Percentiles rank a stretch among this genome's conserved stretches.
phyloP scores from a whole-genome alignment of 106 monocot genomes.

The Amphibolis antarctica region DNA sequence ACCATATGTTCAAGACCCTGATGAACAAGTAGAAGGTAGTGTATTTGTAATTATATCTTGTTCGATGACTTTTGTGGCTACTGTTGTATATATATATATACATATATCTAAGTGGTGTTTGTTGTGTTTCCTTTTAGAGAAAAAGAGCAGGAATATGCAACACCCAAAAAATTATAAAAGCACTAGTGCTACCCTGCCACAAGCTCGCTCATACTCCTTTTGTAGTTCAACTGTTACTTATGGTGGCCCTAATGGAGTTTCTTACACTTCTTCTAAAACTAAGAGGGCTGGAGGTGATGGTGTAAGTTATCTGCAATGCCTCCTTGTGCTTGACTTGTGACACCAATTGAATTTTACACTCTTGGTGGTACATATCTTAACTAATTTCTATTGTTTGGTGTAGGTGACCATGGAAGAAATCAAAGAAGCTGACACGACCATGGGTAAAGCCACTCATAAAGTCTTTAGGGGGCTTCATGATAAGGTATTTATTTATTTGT shows the following conservation, averaged over 20 bases:
- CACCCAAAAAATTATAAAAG: constrained; percentile 6
- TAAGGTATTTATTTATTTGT: constrained; percentile 32
- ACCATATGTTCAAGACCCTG: constrained; percentile 55
- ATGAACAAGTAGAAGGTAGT: constrained; percentile 45
- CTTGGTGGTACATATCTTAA: not conserved
- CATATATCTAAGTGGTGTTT: too few species aligned
- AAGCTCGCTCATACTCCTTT: constrained; percentile 28
- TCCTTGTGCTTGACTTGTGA: not conserved
- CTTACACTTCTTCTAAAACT: constrained; percentile 66
- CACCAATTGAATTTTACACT: not conserved
- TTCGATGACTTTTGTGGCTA: not conserved
- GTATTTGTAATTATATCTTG: not conserved
- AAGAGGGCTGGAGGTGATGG: constrained; percentile 64
- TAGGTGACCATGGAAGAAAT: constrained; percentile 77
- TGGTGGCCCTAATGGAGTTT: constrained; percentile 68
- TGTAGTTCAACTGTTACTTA: constrained; percentile 78
- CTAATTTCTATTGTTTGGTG: not conserved
- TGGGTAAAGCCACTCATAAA: constrained; percentile 56
- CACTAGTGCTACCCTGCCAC: constrained; percentile 11
- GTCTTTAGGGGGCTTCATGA: constrained; percentile 56
- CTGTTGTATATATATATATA: too few species aligned
- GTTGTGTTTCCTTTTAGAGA: constrained; percentile 17
- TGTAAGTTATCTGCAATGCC: constrained; percentile 20
- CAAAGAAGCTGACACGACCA: constrained; percentile 76
- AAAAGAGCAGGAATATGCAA: constrained; percentile 25